A percentile compares a stretch with the other conserved stretches of the same genome.
Conservation (phyloP, 768 basidiomycete genomes). For the Trametes punicea region DNA sequence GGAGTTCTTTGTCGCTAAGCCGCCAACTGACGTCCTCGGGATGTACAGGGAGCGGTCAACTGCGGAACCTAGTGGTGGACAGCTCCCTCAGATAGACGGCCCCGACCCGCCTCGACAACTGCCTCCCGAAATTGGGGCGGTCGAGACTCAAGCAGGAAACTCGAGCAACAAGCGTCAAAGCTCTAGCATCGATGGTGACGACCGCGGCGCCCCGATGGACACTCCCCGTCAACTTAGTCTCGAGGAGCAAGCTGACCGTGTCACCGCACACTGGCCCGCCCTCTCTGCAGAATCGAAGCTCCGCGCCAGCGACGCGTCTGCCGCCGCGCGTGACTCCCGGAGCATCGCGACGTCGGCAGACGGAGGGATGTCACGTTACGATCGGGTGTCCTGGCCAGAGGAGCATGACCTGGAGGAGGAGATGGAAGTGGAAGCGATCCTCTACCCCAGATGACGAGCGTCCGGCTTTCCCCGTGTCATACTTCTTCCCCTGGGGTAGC, state of each 20-base stretch:
- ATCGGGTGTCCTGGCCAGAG: not conserved
- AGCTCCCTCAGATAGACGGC: not conserved
- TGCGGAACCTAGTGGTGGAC: not conserved
- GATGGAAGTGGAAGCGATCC: slow-evolving; percentile 7
- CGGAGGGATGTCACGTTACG: not conserved
- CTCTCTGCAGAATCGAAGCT: not conserved
- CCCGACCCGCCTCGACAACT: no score
- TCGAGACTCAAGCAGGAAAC: not conserved
- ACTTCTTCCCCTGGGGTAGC: not conserved
- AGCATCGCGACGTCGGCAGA: not conserved
- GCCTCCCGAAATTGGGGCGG: not conserved
- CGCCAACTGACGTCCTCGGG: not conserved
- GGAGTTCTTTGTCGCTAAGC: not conserved
- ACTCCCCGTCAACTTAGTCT: not conserved
- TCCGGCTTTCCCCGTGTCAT: not conserved
- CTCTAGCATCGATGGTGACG: no score
- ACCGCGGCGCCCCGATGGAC: not conserved
- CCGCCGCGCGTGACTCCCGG: slow-evolving; percentile 1
- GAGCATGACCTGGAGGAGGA: slow-evolving; percentile 2
- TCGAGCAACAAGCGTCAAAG: no score
- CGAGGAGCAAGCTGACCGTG: not conserved
- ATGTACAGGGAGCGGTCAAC: not conserved
- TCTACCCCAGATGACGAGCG: not conserved
- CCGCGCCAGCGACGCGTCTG: not conserved
- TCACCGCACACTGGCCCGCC: not conserved